Evolutionary conservation across 2,329 filamentous ascomycete species (phyloP).

Genomic region (Geoglossum cookeanum): DNA sequence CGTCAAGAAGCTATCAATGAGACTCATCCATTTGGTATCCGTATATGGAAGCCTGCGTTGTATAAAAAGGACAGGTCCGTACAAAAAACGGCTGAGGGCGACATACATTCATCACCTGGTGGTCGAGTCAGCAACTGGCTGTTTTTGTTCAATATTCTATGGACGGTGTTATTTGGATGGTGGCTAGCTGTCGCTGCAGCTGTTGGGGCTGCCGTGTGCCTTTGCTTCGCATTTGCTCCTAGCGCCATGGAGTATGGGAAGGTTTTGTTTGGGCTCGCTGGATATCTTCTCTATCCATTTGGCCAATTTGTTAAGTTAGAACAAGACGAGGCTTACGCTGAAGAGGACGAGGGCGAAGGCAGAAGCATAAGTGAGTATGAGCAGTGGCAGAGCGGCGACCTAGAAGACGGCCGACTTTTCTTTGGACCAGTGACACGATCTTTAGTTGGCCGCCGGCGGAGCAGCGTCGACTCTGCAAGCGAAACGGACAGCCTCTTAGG

Average conservation of each 20-base stretch:
- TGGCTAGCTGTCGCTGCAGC: slow-evolving; percentile 72
- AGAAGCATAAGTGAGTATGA: slow-evolving; percentile 97
- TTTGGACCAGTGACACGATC: slow-evolving; percentile 73
- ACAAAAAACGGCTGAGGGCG: slow-evolving; percentile 84
- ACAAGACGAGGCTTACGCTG: slow-evolving; percentile 81
- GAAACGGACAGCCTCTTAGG: slow-evolving; percentile 84
- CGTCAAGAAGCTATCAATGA: slow-evolving; percentile 96
- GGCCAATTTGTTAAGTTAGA: slow-evolving; percentile 88
- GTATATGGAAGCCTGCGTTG: slow-evolving; percentile 94
- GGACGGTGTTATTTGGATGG: slow-evolving; percentile 89
- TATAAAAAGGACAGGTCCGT: slow-evolving; percentile 98
- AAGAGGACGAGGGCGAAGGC: slow-evolving; percentile 89
- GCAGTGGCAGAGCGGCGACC: slow-evolving; percentile 93
- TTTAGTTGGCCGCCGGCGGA: slow-evolving; percentile 66
- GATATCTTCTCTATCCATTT: slow-evolving; percentile 89
- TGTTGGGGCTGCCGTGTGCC: slow-evolving; percentile 57
- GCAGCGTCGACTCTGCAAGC: slow-evolving; percentile 73
- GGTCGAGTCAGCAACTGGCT: slow-evolving; percentile 71
- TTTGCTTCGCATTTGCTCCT: slow-evolving; percentile 56
- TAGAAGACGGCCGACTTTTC: slow-evolving; percentile 89
- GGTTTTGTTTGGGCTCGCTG: slow-evolving; percentile 64
- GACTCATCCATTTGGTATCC: slow-evolving; percentile 95
- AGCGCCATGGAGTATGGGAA: slow-evolving; percentile 74
- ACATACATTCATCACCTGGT: slow-evolving; percentile 89
- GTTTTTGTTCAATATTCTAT: slow-evolving; percentile 71